Conservation (phyloP, 2,329 filamentous ascomycete species). For the Fusarium nygamai region DNA sequence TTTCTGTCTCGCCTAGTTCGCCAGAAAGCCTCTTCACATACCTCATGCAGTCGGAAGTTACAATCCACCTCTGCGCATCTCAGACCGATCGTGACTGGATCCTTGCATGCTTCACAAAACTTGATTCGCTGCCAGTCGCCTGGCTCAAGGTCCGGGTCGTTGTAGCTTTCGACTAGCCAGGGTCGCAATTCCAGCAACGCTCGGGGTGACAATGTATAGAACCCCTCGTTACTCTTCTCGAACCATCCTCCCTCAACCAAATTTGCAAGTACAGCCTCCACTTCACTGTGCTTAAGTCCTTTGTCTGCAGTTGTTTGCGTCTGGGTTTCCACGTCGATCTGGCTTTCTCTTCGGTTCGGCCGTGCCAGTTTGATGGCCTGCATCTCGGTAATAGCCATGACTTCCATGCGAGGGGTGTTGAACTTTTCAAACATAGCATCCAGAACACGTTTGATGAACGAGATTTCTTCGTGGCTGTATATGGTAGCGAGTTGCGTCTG, state of each 20-base stretch:
- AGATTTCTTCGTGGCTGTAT: slow-evolving; percentile 83
- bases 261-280: slow-evolving; percentile 74
- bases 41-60: slow-evolving; percentile 76
- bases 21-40: slow-evolving; percentile 80
- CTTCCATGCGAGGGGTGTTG: slow-evolving; percentile 82
- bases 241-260: slow-evolving; percentile 88
- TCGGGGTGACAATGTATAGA: slow-evolving; percentile 80
- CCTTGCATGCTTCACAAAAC: slow-evolving; percentile 86
- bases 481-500: slow-evolving; percentile 88
- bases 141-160: slow-evolving; percentile 72
- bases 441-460: slow-evolving; percentile 86
- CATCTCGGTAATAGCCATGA: slow-evolving; percentile 82
- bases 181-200: slow-evolving; percentile 84
- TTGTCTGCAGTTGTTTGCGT: slow-evolving; percentile 54
- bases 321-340: slow-evolving; percentile 46
- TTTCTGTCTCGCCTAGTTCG: slow-evolving; percentile 67
- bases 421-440: slow-evolving; percentile 92
- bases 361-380: slow-evolving; percentile 78
- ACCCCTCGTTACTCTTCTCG: slow-evolving; percentile 75
- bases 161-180: slow-evolving; percentile 91
- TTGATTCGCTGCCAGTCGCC: slow-evolving; percentile 81
- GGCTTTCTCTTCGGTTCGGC: slow-evolving; percentile 54
- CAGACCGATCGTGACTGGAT: slow-evolving; percentile 87
- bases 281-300: slow-evolving; percentile 79
- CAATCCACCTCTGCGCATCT: slow-evolving; percentile 78